These are phyloP conservation scores for Coemansia aciculifera DNA, from an alignment of 192 early-diverging fungal genomes.

Conservation along the genomic window DNA sequence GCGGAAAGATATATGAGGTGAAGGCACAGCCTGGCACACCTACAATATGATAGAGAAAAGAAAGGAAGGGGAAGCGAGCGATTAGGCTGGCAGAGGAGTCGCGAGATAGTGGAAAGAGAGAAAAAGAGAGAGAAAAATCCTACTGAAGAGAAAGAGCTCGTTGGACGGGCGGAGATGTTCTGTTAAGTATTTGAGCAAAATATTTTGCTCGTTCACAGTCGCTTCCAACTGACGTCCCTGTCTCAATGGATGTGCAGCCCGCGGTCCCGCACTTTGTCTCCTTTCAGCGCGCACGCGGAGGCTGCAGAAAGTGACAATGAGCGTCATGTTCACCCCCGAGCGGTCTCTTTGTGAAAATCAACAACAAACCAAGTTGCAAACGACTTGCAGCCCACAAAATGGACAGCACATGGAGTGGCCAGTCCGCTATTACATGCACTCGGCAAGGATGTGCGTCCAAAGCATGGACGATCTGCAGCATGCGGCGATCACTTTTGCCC, in stretches of 20 bases:
- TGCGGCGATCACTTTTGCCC: not conserved
- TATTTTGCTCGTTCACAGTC: not conserved
- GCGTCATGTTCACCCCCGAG: not conserved
- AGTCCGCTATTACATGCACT: not conserved
- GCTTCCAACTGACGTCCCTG: not conserved
- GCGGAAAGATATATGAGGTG: conserved; percentile 3
- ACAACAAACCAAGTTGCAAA: conserved; percentile 11
- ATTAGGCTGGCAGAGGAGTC: not conserved
- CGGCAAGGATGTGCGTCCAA: conserved; percentile 1
- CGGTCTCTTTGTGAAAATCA: conserved; percentile 14
- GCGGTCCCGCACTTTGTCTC: not conserved
- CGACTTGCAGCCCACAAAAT: not conserved
- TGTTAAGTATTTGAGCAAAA: conserved; percentile 5
- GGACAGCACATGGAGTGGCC: not conserved
- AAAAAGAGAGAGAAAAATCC: conserved; percentile 6
- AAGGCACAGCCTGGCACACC: conserved; percentile 44
- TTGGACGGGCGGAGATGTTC: not conserved
- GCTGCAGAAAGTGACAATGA: not conserved
- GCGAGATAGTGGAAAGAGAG: conserved; percentile 4
- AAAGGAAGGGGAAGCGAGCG: not conserved
- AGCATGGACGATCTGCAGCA: not conserved
- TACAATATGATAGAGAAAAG: conserved; percentile 1
- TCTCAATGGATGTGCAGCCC: conserved; percentile 5
- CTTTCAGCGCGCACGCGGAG: not conserved
- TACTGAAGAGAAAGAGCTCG: conserved; percentile 9